A percentile compares a stretch with the other conserved stretches of the same genome.
Conservation (phyloP, 805 yeast genomes). For the Candida krabiensis region DNA sequence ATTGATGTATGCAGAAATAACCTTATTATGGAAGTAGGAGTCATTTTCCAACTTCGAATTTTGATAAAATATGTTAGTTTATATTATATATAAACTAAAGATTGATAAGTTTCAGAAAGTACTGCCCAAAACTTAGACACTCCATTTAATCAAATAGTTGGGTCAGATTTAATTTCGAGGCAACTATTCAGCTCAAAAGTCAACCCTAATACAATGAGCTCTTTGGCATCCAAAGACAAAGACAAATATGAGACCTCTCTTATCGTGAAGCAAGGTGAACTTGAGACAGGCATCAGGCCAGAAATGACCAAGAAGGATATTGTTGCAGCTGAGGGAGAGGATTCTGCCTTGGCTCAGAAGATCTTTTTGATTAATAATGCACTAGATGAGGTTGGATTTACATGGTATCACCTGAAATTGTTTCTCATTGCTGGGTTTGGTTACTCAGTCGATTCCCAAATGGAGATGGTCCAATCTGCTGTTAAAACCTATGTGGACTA, state of each 20-base stretch:
- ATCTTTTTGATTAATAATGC: constrained; percentile 51
- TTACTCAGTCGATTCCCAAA: constrained; percentile 54
- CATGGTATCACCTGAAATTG: constrained; percentile 51
- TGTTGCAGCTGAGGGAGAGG: constrained; percentile 28
- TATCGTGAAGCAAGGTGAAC: constrained; percentile 1
- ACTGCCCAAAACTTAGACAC: too few relatives aligned
- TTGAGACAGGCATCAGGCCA: constrained; percentile 17
- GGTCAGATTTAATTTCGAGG: too few relatives aligned
- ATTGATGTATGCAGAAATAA: too few relatives aligned
- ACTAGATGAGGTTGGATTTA: constrained; percentile 61
- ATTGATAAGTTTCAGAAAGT: too few relatives aligned
- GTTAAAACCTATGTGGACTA: constrained; percentile 46
- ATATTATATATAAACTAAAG: too few relatives aligned
- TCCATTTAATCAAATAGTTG: too few relatives aligned
- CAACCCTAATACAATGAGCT: too few relatives aligned
- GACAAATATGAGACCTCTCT: constrained; percentile 5
- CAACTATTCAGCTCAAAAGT: too few relatives aligned
- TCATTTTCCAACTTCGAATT: too few relatives aligned
- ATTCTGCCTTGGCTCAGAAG: constrained; percentile 38
- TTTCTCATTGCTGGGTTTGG: constrained; percentile 58
- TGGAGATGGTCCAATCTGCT: constrained; percentile 46
- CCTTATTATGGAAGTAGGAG: too few relatives aligned
- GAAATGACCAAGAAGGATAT: constrained; percentile 17
- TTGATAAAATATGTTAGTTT: too few relatives aligned
- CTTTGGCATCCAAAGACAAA: constrained; percentile 1